Base-by-base conservation (phyloP, 768 basidiomycete genomes). In the Kwoniella botswanensis region DNA sequence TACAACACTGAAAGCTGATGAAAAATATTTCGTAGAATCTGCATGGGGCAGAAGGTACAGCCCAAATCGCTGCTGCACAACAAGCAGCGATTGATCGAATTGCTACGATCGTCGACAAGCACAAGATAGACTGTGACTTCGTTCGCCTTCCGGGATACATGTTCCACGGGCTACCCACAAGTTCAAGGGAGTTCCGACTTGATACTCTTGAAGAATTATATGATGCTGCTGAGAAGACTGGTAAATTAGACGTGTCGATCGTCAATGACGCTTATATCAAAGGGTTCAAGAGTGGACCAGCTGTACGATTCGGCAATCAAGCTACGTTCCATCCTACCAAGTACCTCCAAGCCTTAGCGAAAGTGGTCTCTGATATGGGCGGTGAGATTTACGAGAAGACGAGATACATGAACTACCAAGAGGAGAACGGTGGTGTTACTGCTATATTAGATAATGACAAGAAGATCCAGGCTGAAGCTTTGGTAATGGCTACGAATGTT, bases 231-330 rank as follows among this genome's bases (percentile, higher is more conserved):
- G 88, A 88, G 74, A 88, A 90, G 56, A 88, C 87, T 10, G 85
- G 86, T 58, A 82, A 86, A 67, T 86, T 85, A 84, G 42, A 81
- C 46, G 74, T 80, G 22, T 73, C 77, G 9, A 85, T 86, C 57
- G 88, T 92, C 57, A 90, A 96, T 79, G 94, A 96, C 75, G 87
- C 87, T 4, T 85, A 87, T 63, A 86, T 91, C 44, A 93, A 93
- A 89, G 94, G 81, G 65, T 91, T 86, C 17, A 75, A 79, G 46
- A 68, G 70, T n/a, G 79, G 78, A 2, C 68, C 65, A 15, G 82
- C 78, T 9, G 65, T 74, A 26, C 53, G 62, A 29, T 74, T 69
- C 29, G 60, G 46, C 21, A 65, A 69, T 46, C 74, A 74, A 54
- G 74, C 74, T 17, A 71, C 70, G 2, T 74, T 71, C 60, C 74